Base-by-base conservation (phyloP, 2,329 filamentous ascomycete species). In the Colletotrichum horii region DNA sequence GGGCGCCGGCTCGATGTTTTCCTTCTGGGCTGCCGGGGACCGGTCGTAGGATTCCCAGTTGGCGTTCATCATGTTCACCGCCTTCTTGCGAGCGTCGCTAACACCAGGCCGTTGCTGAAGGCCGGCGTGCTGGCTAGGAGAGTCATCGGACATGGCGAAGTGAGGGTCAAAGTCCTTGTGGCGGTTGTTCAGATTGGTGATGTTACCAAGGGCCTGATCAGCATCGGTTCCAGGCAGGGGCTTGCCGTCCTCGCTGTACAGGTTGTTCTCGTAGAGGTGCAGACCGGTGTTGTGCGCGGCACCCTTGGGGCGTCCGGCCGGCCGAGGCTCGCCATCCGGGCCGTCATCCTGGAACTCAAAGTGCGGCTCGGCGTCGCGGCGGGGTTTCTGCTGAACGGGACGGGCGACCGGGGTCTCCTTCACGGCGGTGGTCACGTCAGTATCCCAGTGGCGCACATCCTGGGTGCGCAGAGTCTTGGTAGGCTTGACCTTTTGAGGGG, bases 341-440 rank as follows among this genome's bases (percentile, higher is more conserved):
- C 91, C 92, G 71, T 96, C 93, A 82, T 98, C 96, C 70, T 91
- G 88, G 80, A 98, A 91, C 76, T 97, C 93, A 81, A 98, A 98
- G 84, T 98, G 95, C 2, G 92, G 87, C 81, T 96, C 93, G 22
- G 94, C 93, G 80, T 97, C 95, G 56, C 93, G 94, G 75, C 96
- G 94, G 48, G 94, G 89, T 82, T 94, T 89, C 87, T 48, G 91
- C 88, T 38, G 90, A 88, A 16, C 91, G 89, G 70, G 89, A 87
- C 78, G 69, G 32, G 90, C 90, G 58, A 88, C 88, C 9, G 93
- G 91, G 11, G 91, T 92, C 48, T 91, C 88, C 48, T 84, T 83
- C 60, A 91, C 70, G 26, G 72, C 78, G 61, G 81, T 85, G 76
- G 91, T 87, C 78, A 94, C 91, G 76, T 96, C 93, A 64, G 93